Conservation (phyloP, 2,329 filamentous ascomycete species). For the Aspergillus oerlinghausenensis region DNA sequence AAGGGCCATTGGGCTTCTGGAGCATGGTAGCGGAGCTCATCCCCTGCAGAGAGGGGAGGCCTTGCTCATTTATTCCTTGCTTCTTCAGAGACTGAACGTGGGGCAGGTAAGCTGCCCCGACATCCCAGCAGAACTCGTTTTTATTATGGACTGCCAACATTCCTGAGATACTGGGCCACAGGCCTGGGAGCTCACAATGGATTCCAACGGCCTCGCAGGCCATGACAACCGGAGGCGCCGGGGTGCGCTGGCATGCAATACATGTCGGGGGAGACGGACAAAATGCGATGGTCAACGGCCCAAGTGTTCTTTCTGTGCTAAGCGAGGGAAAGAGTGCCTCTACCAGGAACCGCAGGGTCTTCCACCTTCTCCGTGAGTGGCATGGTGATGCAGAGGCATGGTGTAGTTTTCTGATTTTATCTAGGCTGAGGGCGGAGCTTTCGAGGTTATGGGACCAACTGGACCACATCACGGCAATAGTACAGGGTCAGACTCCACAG, state of each 20-base stretch:
- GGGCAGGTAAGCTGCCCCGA: no score
- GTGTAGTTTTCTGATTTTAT: no score
- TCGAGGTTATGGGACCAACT: background rate
- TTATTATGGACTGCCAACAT: no score
- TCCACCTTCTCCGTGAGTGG: background rate
- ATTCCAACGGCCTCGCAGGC: background rate
- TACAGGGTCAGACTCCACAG: background rate
- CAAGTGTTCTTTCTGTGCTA: slow-evolving; percentile 5
- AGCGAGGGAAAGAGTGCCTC: slow-evolving; percentile 4
- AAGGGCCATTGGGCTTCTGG: no score
- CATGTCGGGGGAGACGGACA: slow-evolving; percentile 7
- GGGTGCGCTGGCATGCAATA: background rate
- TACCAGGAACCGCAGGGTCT: background rate
- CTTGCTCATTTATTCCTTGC: no score
- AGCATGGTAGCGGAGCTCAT: background rate
- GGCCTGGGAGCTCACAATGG: no score
- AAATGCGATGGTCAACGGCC: slow-evolving; percentile 8
- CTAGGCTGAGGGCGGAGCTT: background rate
- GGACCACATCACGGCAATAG: background rate
- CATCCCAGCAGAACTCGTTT: no score
- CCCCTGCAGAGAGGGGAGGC: background rate
- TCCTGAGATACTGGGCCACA: no score
- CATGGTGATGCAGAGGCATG: no score
- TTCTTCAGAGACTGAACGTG: no score
- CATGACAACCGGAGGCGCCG: background rate